Conservation (phyloP, 768 basidiomycete genomes). For the Leucocoprinus leucothites region DNA sequence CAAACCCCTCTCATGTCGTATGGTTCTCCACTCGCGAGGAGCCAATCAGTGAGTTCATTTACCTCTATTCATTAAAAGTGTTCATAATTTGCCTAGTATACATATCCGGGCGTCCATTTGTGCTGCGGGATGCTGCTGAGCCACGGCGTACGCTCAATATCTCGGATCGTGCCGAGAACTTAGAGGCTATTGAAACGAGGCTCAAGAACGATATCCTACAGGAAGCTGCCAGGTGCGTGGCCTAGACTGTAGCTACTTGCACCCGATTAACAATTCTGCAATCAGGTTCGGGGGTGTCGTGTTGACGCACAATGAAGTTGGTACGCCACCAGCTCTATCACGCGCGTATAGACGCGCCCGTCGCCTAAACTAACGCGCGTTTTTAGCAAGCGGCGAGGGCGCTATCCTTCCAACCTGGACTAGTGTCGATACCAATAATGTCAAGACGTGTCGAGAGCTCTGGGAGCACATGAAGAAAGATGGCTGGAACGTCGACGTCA, state of each 20-base stretch:
- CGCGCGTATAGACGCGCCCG: background rate
- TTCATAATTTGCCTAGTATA: slow-evolving; percentile 48
- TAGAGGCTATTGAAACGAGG: slow-evolving; percentile 89
- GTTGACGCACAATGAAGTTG: slow-evolving; percentile 91
- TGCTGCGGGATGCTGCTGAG: slow-evolving; percentile 82
- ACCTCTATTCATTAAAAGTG: slow-evolving; percentile 8
- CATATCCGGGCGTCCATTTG: slow-evolving; percentile 90
- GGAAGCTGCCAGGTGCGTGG: slow-evolving; percentile 65
- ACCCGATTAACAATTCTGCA: slow-evolving; percentile 5
- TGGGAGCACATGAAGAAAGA: slow-evolving; percentile 75
- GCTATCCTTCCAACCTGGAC: slow-evolving; percentile 94
- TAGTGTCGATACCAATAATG: slow-evolving; percentile 74
- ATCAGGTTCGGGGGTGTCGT: slow-evolving; percentile 83
- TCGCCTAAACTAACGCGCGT: slow-evolving; percentile 15
- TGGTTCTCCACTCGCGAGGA: slow-evolving; percentile 99
- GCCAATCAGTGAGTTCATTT: slow-evolving; percentile 66
- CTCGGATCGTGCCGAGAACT: slow-evolving; percentile 91
- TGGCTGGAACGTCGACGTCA: slow-evolving; percentile 91
- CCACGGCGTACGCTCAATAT: slow-evolving; percentile 76
- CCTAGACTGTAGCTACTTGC: background rate
- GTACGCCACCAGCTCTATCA: slow-evolving; percentile 27
- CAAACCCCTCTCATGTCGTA: slow-evolving; percentile 70
- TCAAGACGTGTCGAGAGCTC: slow-evolving; percentile 85
- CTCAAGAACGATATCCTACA: slow-evolving; percentile 89
- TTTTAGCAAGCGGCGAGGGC: slow-evolving; percentile 62